phyloP scores from a whole-genome alignment of 208 protist species.

The Angomonas ambiguus region DNA sequence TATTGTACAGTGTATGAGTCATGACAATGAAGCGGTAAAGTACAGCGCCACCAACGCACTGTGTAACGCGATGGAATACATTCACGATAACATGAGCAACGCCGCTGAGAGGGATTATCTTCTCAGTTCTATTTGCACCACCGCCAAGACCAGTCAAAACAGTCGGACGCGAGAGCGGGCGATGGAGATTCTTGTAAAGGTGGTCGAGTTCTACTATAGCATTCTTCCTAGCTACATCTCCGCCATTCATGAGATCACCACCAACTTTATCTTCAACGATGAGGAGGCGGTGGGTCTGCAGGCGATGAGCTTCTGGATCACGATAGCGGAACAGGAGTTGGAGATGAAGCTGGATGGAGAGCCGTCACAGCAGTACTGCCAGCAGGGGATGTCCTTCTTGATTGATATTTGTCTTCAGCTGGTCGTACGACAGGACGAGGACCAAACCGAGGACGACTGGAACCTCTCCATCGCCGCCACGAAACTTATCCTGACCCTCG shows the following conservation, averaged over 20 bases:
- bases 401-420: slow-evolving; percentile 82
- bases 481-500: slow-evolving; percentile 89
- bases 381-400: slow-evolving; percentile 75
- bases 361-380: slow-evolving; percentile 76
- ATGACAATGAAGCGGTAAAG: slow-evolving; percentile 70
- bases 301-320: slow-evolving; percentile 97
- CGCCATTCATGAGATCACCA: slow-evolving; percentile 84
- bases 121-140: slow-evolving; percentile 86
- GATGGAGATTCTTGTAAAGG: slow-evolving; percentile 93
- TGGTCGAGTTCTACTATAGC: slow-evolving; percentile 95
- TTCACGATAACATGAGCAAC: slow-evolving; percentile 92
- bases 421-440: slow-evolving; percentile 91
- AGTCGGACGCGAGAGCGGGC: slow-evolving; percentile 71
- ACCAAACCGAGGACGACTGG: slow-evolving; percentile 92
- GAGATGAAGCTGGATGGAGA: slow-evolving; percentile 64
- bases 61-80: slow-evolving; percentile 95
- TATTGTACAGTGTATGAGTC: slow-evolving; percentile 88
- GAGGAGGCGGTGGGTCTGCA: slow-evolving; percentile 90
- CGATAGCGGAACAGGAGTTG: slow-evolving; percentile 94
- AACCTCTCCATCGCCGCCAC: slow-evolving; percentile 92
- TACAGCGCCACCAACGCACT: slow-evolving; percentile 91
- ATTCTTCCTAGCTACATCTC: slow-evolving; percentile 92
- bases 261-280: slow-evolving; percentile 86
- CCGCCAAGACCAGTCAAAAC: slow-evolving; percentile 27
- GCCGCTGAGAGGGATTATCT: slow-evolving; percentile 89